Conservation (phyloP, 2,329 filamentous ascomycete species). For the Aspergillus sojae region DNA sequence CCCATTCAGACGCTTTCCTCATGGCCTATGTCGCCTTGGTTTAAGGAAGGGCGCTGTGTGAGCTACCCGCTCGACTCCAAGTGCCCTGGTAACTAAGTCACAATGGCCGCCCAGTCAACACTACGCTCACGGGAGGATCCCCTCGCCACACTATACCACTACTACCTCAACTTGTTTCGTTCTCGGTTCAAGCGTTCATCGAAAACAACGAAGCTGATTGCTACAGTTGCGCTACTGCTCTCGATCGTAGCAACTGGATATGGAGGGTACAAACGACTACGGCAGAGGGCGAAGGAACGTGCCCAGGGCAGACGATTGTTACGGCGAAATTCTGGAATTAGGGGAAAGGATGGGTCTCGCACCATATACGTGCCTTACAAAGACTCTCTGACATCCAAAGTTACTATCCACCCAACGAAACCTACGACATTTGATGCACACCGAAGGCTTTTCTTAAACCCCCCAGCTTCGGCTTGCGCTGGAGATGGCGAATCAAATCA, state of each 20-base stretch:
- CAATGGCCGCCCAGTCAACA: constrained; percentile 87
- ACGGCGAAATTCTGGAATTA: constrained; percentile 86
- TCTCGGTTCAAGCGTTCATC: constrained; percentile 65
- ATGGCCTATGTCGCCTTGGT: constrained; percentile 22
- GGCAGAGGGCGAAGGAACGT: constrained; percentile 70
- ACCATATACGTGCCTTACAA: constrained; percentile 96
- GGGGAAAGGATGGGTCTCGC: constrained; percentile 90
- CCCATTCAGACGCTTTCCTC: constrained; percentile 12
- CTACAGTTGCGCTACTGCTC: constrained; percentile 72
- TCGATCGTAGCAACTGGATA: constrained; percentile 79
- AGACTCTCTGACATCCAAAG: constrained; percentile 74
- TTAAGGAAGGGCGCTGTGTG: constrained; percentile 16
- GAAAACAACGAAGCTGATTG: constrained; percentile 71
- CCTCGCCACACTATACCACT: constrained; percentile 61
- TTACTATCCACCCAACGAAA: constrained; percentile 88
- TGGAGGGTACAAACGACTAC: constrained; percentile 78
- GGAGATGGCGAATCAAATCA: constrained; percentile 64
- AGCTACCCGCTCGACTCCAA: not conserved
- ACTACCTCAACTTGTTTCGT: constrained; percentile 53
- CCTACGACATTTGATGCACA: constrained; percentile 95
- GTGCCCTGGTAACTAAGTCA: not conserved
- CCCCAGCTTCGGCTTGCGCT: constrained; percentile 78
- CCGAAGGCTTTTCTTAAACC: constrained; percentile 87
- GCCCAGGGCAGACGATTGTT: constrained; percentile 81
- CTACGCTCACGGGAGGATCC: constrained; percentile 70